Evolutionary conservation across 2,329 filamentous ascomycete species (phyloP), one percentile per base, ranked within the genome.

Genomic region (Laburnicola sp.): DNA sequence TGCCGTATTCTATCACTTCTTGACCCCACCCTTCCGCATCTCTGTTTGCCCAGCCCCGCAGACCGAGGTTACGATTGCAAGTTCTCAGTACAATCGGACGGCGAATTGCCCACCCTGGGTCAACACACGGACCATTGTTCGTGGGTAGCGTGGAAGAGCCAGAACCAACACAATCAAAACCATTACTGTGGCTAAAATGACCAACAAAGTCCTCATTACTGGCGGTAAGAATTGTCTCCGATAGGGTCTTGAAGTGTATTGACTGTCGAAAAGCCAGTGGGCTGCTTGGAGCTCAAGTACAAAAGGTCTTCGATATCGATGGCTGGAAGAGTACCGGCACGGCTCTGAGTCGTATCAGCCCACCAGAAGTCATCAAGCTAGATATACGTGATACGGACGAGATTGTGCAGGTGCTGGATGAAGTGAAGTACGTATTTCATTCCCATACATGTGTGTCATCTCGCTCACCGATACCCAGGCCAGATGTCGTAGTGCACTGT

Each of bases 401-500:
- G 11, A 74, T 83, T 48, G 72, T 74, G 50, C 65, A 62, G 31
- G 63, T 80, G 7, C 62, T 84, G 21, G 76, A 81, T 42, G 76
- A 82, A 58, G 75, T 78, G 30, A 82, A 80, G 76, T 82, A 72
- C 54, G 75, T 31, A 9, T 21, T 40, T 27, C 7, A 34, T 3
- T 25, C 10, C 6, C 43, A 10, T 32, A 6, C 37, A 39, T 26
- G 11, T 11, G 25, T n/a, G 11, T 21, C 5, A 8, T 8, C 11
- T 8, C 6, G 21, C 43, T 45, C 3, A 45, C 23, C 10, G n/a
- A 34, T 40, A 35, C 27, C 10, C 22, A 66, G 88, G 65, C 89
- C 90, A 5, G 76, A 86, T 54, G 89, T 88, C 45, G 84, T 96
- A 38, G 82, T 96, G 31, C 91, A 96, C 71, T 93, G 90, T 91